These are phyloP conservation scores for slime mould (Dictyostelium discoideum) DNA, from an alignment of 78 protist species.

Conservation along the genomic window DNA sequence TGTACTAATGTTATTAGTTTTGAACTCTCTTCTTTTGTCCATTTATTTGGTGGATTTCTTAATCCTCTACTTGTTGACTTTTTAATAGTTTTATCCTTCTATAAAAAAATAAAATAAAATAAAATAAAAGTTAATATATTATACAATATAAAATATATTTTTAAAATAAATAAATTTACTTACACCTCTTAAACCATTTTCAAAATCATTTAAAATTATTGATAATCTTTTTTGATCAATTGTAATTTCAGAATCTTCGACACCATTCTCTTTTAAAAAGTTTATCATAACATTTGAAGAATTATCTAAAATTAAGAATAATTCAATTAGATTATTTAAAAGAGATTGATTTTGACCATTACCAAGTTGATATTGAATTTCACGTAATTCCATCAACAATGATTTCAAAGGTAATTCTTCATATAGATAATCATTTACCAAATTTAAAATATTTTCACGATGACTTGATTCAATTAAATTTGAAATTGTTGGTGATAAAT, in stretches of 20 bases:
- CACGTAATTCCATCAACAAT: slow-evolving; percentile 29
- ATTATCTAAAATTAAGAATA: slow-evolving; percentile 28
- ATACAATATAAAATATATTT: neutral
- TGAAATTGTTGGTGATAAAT: slow-evolving; percentile 12
- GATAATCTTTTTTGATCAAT: slow-evolving; percentile 35
- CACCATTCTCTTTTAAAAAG: slow-evolving; percentile 48
- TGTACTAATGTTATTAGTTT: slow-evolving; percentile 53
- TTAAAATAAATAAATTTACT: neutral
- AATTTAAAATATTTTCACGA: slow-evolving; percentile 15
- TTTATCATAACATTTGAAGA: slow-evolving; percentile 32
- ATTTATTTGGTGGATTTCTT: slow-evolving; percentile 76
- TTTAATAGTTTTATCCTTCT: slow-evolving; percentile 50
- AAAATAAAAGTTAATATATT: neutral
- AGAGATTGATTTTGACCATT: neutral
- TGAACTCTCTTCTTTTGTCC: slow-evolving; percentile 68
- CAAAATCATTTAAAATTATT: slow-evolving; percentile 13
- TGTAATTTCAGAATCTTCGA: slow-evolving; percentile 31
- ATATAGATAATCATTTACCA: slow-evolving; percentile 17
- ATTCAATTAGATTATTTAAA: slow-evolving; percentile 29
- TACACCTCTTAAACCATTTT: slow-evolving; percentile 45
- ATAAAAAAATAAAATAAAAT: neutral
- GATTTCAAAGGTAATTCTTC: slow-evolving; percentile 43
- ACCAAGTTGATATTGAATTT: neutral
- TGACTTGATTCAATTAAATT: slow-evolving; percentile 6
- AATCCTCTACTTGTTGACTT: slow-evolving; percentile 58